phyloP scores from a whole-genome alignment of 257 asterid genomes.

The Solanum sparsipilum region DNA sequence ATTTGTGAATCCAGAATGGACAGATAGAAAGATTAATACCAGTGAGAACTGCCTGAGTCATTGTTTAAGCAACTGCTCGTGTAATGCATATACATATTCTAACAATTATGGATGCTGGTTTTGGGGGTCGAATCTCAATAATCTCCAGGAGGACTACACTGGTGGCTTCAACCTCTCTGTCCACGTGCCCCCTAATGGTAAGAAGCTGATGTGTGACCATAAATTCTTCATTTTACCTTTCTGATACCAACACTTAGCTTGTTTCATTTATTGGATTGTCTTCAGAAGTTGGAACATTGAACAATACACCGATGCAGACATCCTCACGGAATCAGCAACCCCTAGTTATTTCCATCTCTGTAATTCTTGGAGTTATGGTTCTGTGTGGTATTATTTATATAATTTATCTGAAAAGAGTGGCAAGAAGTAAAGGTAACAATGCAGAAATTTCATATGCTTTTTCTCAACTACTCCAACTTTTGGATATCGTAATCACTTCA shows the following conservation, averaged over 20 bases:
- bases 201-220: neutral
- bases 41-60: conserved; percentile 1
- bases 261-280: neutral
- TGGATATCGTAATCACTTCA: neutral
- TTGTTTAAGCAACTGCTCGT: conserved; percentile 12
- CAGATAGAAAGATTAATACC: neutral
- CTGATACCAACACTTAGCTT: neutral
- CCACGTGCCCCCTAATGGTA: conserved; percentile 15
- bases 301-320: neutral
- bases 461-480: neutral
- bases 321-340: neutral
- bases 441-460: neutral
- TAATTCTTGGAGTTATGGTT: conserved; percentile 16
- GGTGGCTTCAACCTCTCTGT: neutral
- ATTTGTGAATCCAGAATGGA: neutral
- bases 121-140: conserved; percentile 5
- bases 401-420: conserved; percentile 5
- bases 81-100: conserved; percentile 17
- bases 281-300: neutral
- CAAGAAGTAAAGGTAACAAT: conserved; percentile 4
- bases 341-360: neutral
- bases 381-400: conserved; percentile 8
- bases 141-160: conserved; percentile 7
- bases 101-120: conserved; percentile 1
- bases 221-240: neutral